Evolutionary conservation across 2,329 filamentous ascomycete genomes (phyloP), one percentile per base, ranked within the genome.

Genomic region (Phoma sp.): DNA sequence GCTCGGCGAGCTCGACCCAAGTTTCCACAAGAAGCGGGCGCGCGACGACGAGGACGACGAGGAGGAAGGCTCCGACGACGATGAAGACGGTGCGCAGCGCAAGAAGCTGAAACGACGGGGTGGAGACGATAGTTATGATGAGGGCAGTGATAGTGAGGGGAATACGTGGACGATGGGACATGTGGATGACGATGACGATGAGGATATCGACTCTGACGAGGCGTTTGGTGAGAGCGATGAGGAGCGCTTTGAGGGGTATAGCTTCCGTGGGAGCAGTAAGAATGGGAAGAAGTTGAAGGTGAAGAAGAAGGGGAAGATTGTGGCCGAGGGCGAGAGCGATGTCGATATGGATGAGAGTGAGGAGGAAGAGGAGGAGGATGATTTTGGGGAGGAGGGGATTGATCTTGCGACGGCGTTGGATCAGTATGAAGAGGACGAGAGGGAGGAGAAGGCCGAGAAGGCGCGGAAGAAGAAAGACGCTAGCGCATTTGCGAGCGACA

Each of bases 151-250:
- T 69, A 91, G 89, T 56, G 90, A 93, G 56, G 92, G 92, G 18
- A 90, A 96, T 66, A 87, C 90, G 68, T 96, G 92, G 92, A 87
- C 83, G 42, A 80, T 96, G 43, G 92, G 93, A 21, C 79, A 86
- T 40, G 85, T 88, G 18, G 84, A 83, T 42, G 84, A 83, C 37
- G 86, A 88, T 47, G 83, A 89, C 57, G 88, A 90, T 65, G 86
- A 84, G 48, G 86, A 89, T 57, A 78, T 91, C 50, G 87, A 90
- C 69, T 88, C 85, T 61, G 87, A 90, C 70, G 91, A 96, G 67
- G 93, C 93, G 2, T 92, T 96, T 80, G 91, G 92, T 3, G 88
- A 91, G 61, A 95, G 91, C 66, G 93, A 96, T 67, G 88, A 95
- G 67, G 93, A 96, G 71, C 84, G 83, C 59, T 96, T 96, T 61